These are phyloP conservation scores for Tuber borchii DNA, from an alignment of 495 filamentous ascomycete species.

Conservation along the genomic window DNA sequence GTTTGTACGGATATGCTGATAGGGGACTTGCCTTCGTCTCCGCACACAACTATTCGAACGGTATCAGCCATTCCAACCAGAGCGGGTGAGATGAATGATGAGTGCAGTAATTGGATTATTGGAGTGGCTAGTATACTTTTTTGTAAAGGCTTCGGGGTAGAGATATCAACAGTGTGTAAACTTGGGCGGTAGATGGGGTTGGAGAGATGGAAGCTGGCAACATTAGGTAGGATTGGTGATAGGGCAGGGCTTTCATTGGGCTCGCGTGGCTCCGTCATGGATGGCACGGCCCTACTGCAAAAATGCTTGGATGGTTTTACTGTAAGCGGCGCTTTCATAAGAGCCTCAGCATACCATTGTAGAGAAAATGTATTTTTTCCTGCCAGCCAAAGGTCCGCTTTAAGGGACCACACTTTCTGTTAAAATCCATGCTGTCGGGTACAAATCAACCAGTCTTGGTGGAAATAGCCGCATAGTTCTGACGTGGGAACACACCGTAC, in stretches of 20 bases:
- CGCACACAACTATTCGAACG: conserved; percentile 94
- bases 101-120: background rate
- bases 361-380: background rate
- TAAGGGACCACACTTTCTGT: background rate
- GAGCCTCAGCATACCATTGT: background rate
- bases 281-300: background rate
- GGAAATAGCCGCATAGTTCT: background rate
- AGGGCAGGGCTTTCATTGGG: background rate
- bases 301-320: background rate
- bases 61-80: conserved; percentile 28
- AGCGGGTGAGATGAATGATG: background rate
- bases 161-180: background rate
- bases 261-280: background rate
- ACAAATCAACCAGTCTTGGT: background rate
- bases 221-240: background rate
- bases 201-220: background rate
- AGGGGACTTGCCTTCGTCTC: conserved; percentile 64
- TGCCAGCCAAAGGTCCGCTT: background rate
- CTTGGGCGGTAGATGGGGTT: background rate
- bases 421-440: background rate
- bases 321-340: background rate
- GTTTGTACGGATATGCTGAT: conserved; percentile 53
- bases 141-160: background rate
- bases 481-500: background rate
- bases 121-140: background rate